Percentiles rank a stretch among this genome's conserved stretches.
These are phyloP conservation scores for Xylariaceae sp. DNA, from an alignment of 2,329 filamentous ascomycete genomes.

Conservation along the genomic window DNA sequence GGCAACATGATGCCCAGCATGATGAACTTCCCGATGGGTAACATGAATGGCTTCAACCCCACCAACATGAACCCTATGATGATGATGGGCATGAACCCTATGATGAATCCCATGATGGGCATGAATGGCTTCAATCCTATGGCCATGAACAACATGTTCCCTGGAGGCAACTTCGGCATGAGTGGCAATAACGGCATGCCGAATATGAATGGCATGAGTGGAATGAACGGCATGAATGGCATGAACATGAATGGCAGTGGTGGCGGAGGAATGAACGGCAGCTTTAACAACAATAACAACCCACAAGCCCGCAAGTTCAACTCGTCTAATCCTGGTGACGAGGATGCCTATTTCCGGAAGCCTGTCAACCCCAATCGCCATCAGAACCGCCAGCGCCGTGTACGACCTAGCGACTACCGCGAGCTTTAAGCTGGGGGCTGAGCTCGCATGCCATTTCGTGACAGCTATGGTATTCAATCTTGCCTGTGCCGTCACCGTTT, in stretches of 20 bases:
- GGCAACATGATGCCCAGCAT: conserved; percentile 42
- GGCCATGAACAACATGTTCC: conserved; percentile 34
- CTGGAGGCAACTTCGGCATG: conserved; percentile 30
- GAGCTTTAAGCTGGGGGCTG: conserved; percentile 58
- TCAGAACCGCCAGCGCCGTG: conserved; percentile 72
- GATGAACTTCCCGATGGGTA: conserved; percentile 35
- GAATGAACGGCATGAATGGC: conserved; percentile 18
- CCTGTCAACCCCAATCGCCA: conserved; percentile 93
- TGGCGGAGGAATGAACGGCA: conserved; percentile 17
- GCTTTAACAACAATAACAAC: conserved; percentile 27
- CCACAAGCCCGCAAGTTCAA: conserved; percentile 25
- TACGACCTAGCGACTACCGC: conserved; percentile 85
- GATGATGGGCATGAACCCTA: conserved; percentile 34
- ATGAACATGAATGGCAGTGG: conserved; percentile 27
- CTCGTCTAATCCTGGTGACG: conserved; percentile 56
- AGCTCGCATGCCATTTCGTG: not conserved
- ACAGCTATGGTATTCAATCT: not conserved
- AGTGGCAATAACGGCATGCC: conserved; percentile 30
- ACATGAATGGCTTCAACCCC: conserved; percentile 32
- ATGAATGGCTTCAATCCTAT: conserved; percentile 32
- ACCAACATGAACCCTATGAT: conserved; percentile 33
- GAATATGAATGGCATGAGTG: conserved; percentile 32
- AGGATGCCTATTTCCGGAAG: conserved; percentile 91
- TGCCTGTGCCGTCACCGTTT: too few species aligned
- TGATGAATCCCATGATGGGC: conserved; percentile 36